Evolutionary conservation across 83 land plant genomes (phyloP), one percentile per base, ranked within the genome.

Genomic region (Picea engelmannii): DNA sequence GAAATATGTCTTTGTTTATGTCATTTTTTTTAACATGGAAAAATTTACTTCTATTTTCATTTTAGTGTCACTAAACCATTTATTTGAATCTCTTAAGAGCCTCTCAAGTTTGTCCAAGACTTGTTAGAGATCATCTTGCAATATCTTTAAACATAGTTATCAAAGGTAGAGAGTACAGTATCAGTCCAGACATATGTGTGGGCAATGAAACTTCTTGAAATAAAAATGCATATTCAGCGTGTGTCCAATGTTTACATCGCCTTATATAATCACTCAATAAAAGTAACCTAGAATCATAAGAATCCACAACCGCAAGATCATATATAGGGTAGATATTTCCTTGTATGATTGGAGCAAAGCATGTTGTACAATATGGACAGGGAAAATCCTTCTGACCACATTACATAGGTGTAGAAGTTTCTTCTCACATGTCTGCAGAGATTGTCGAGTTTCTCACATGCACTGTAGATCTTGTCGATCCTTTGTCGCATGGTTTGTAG

Each of bases 21-120:
- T n/a, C n/a, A n/a, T n/a, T n/a, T n/a, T n/a, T n/a, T n/a, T n/a
- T n/a, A 49, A 9, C 47, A 44, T 44, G 47, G 6, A 44, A 11
- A 52, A 2, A 1, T 52, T 52, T 52, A 52, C 58, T 52, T 52
- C 12, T 8, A 49, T 12, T 52, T 13, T 52, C 58, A 11, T 10
- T 52, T 52, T 2, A 52, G 58, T 49, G 11, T 52, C 58, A 52
- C 12, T 91, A 78, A 93, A 91, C 12, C 89, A 87, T 58, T 90
- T 93, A 71, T 82, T 85, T 69, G 89, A 94, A 79, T 93, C 94
- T 82, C 87, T 92, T 73, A 92, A 93, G 79, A 92, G 78, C 86
- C 27, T 93, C 95, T 87, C 91, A 91, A 15, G 91, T 89, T 77
- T 92, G 13, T 52, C 58, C 3, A 52, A 52, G 12, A 52, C 12